Base-by-base conservation (phyloP, 371 early-diverging fungal species). In the Chytridiales sp. region DNA sequence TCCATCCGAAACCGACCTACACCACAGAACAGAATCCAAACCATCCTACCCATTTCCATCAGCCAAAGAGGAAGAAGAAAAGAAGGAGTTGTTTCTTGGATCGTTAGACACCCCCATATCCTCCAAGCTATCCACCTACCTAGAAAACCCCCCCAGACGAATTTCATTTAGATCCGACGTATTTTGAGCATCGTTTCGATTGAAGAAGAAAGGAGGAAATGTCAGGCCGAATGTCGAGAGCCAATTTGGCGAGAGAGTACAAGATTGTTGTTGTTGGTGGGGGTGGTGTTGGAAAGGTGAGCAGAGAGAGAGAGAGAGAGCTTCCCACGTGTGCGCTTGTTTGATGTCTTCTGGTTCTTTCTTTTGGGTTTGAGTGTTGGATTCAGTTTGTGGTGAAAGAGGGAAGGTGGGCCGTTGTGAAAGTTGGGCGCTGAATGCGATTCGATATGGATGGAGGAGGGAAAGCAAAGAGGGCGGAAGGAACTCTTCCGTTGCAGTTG, bases 221-320 rank as follows among this genome's bases (percentile, higher is more conserved):
- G n/a, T n/a, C n/a, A n/a, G n/a, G n/a, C n/a, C n/a, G 48, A 6
- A 61, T 60, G 56, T 59, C 66, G 9, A 56, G 67, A 56, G 61
- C 53, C 21, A 61, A 44, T 46, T 30, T 66, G 19, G 56, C 67
- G 9, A 46, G 69, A 38, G 76, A 75, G 56, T 75, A 75, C 59
- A 67, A 67, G 57, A 69, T 92, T 41, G 92, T 93, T 17, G 90
- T 93, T 40, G 92, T 93, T 15, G 93, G 93, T 52, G 93, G 93
- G 43, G 93, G 93, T 62, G 93, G 92, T 83, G 93, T 91, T 63
- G 93, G 93, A 77, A 85, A 72, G 72, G 67, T 67, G 39, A 21
- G 58, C 1, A 41, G 31, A 34, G 13, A 17, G n/a, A n/a, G n/a
- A n/a, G n/a, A n/a, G n/a, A n/a, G n/a, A n/a, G n/a, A n/a, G n/a